phyloP scores from a whole-genome alignment of 2,329 filamentous ascomycete genomes.

The Sporothrix sp. region DNA sequence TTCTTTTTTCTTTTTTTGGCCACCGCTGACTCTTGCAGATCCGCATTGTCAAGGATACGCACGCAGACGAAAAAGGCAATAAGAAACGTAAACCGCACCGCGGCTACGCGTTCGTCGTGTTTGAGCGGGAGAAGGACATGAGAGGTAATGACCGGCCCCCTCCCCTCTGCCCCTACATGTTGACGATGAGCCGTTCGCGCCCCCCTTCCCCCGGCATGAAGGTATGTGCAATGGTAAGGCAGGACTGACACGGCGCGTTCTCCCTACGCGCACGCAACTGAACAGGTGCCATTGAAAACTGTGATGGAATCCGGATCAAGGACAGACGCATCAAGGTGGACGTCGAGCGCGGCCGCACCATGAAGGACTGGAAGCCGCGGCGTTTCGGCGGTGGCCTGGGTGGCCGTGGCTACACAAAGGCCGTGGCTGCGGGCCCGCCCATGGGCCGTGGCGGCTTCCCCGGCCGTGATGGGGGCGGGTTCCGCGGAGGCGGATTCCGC shows the following conservation, averaged over 20 bases:
- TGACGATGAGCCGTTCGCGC: too few species aligned
- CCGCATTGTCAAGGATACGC: conserved; percentile 72
- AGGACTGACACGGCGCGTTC: conserved; percentile 59
- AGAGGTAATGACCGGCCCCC: conserved; percentile 65
- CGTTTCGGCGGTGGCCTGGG: conserved; percentile 87
- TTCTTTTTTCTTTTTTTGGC: not conserved
- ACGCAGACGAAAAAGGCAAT: conserved; percentile 56
- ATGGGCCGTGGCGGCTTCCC: conserved; percentile 42
- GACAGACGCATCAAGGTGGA: conserved; percentile 89
- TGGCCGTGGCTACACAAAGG: conserved; percentile 85
- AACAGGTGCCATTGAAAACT: conserved; percentile 77
- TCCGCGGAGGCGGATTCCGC: conserved; percentile 48
- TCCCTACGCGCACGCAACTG: conserved; percentile 34
- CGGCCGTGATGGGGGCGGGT: conserved; percentile 28
- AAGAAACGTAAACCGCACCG: conserved; percentile 74
- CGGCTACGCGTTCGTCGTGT: conserved; percentile 95
- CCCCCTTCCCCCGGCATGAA: conserved; percentile 23
- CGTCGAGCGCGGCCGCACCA: conserved; percentile 89
- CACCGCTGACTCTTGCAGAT: conserved; percentile 46
- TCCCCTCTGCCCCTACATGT: too few species aligned
- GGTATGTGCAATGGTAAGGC: conserved; percentile 44
- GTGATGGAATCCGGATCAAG: conserved; percentile 85
- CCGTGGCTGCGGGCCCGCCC: conserved; percentile 56
- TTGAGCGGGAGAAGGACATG: conserved; percentile 96
- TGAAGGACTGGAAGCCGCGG: conserved; percentile 85